phyloP scores from a whole-genome alignment of 345 rosid species.

The Pugionium dolabratum region DNA sequence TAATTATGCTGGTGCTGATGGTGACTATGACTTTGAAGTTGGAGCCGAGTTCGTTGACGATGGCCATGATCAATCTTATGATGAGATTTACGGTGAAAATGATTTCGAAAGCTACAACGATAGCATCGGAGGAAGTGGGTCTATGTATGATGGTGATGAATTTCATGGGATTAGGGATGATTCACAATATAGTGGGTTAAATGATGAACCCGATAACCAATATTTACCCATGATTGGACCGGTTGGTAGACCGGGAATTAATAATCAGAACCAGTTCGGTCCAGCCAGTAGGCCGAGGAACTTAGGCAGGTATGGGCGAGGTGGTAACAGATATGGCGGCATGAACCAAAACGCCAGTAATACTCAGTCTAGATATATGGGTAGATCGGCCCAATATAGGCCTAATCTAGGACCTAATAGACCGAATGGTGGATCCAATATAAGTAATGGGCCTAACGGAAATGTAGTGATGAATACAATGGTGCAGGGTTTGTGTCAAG shows the following conservation, averaged over 20 bases:
- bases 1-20: slow-evolving; percentile 13
- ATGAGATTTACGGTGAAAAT: slow-evolving; percentile 26
- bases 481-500: slow-evolving; percentile 33
- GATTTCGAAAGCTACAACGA: slow-evolving; percentile 28
- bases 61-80: slow-evolving; percentile 25
- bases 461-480: slow-evolving; percentile 22
- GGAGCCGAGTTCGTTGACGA: neutral
- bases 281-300: slow-evolving; percentile 16
- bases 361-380: slow-evolving; percentile 14
- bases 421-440: slow-evolving; percentile 1
- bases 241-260: slow-evolving; percentile 11
- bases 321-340: slow-evolving; percentile 32
- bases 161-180: slow-evolving; percentile 12
- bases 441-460: slow-evolving; percentile 9
- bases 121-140: slow-evolving; percentile 23
- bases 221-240: slow-evolving; percentile 21
- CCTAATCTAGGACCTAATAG: slow-evolving; percentile 17
- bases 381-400: slow-evolving; percentile 16
- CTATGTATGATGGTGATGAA: slow-evolving; percentile 33
- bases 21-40: slow-evolving; percentile 14
- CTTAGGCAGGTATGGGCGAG: slow-evolving; percentile 18
- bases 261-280: slow-evolving; percentile 26
- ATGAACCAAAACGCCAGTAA: slow-evolving; percentile 17
- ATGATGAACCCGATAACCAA: slow-evolving; percentile 15
- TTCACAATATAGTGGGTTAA: slow-evolving; percentile 12